Conservation (phyloP, 139 green algal genomes). For the Micractinium sp. region DNA sequence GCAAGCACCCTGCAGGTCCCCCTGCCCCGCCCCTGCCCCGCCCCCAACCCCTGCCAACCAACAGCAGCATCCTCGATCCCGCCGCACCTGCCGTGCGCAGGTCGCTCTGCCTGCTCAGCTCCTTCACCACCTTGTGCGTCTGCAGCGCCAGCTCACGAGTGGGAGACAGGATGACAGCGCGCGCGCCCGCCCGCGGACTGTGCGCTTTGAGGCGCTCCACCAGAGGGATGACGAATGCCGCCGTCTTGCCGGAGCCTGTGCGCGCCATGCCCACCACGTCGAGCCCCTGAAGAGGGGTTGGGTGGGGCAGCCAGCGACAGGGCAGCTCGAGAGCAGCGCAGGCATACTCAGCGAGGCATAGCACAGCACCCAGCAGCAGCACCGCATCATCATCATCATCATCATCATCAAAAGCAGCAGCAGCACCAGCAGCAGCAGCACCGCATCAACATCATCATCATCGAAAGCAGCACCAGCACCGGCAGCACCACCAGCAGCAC, state of each 20-base stretch:
- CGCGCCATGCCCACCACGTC: constrained; percentile 94
- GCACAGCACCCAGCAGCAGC: no score
- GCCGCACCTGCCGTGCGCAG: constrained; percentile 68
- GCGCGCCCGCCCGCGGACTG: constrained; percentile 68
- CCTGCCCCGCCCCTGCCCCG: neutral
- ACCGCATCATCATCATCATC: no score
- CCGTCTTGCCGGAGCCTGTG: constrained; percentile 97
- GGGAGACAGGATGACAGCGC: constrained; percentile 90
- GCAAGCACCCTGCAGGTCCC: no score
- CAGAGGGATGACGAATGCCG: constrained; percentile 94
- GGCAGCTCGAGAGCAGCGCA: no score
- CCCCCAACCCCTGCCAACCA: neutral
- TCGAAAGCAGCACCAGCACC: neutral
- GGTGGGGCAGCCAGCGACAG: no score
- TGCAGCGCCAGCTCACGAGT: constrained; percentile 89
- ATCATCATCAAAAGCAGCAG: no score
- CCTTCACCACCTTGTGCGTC: constrained; percentile 86
- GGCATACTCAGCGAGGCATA: no score
- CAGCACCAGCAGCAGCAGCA: no score
- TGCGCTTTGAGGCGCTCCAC: constrained; percentile 86
- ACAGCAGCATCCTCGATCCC: no score
- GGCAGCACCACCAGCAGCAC: neutral
- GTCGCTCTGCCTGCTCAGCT: constrained; percentile 82
- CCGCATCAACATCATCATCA: no score
- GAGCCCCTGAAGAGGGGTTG: no score